Conservation (phyloP, 78 protist genomes). For the Dictyostelium capitatum region DNA sequence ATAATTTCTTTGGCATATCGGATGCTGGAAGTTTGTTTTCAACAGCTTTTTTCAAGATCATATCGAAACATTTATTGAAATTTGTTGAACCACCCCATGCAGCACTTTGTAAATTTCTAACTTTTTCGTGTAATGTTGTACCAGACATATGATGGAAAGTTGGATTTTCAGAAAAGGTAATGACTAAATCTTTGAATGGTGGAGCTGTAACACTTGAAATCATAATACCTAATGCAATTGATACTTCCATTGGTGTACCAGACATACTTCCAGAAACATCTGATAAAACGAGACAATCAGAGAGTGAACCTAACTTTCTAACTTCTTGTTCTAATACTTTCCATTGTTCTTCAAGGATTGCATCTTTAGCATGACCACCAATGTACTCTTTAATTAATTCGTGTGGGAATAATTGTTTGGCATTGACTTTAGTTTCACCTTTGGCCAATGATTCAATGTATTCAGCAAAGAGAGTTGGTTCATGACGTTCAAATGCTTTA, state of each 20-base stretch:
- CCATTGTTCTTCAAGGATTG: slow-evolving; percentile 74
- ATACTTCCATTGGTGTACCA: slow-evolving; percentile 76
- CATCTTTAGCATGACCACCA: background rate
- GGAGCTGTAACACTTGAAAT: slow-evolving; percentile 24
- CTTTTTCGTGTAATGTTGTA: slow-evolving; percentile 18
- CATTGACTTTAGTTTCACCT: slow-evolving; percentile 75
- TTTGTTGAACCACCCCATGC: slow-evolving; percentile 80
- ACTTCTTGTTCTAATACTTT: slow-evolving; percentile 54
- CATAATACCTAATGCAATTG: slow-evolving; percentile 77
- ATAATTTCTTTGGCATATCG: slow-evolving; percentile 82
- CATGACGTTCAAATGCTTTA: slow-evolving; percentile 60
- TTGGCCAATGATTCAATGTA: slow-evolving; percentile 11
- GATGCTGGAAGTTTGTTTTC: slow-evolving; percentile 33
- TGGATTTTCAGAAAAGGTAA: slow-evolving; percentile 68
- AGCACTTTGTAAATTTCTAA: background rate
- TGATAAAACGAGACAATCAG: slow-evolving; percentile 19
- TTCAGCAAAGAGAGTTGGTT: slow-evolving; percentile 17
- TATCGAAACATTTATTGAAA: slow-evolving; percentile 17
- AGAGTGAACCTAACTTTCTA: slow-evolving; percentile 45
- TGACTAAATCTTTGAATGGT: slow-evolving; percentile 65
- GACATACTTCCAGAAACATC: slow-evolving; percentile 80
- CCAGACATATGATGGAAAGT: slow-evolving; percentile 39
- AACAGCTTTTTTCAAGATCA: slow-evolving; percentile 47
- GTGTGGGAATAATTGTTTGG: slow-evolving; percentile 80
- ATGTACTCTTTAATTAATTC: slow-evolving; percentile 15